Evolutionary conservation across 441 rosid genomes (phyloP), one percentile per base, ranked within the genome.

Genomic region (Monsonia emarginata): DNA sequence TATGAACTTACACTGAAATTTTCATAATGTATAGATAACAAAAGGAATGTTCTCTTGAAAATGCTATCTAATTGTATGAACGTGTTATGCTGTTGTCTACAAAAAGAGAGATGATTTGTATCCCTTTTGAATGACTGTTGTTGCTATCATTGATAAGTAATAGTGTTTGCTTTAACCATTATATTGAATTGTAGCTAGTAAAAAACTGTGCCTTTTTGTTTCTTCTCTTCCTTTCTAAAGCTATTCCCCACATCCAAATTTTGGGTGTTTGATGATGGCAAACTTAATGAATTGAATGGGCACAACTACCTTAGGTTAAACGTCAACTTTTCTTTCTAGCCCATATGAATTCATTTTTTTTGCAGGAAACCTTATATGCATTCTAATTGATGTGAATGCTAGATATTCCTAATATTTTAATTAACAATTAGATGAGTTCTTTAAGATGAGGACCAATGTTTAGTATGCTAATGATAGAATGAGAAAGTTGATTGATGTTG

Each of bases 401-500:
- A 13, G 7, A 34, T 22, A 9, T 22, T 54, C 22, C 27, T 54
- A n/a, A n/a, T n/a, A 54, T 50, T 22, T 1, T 24, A 56, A 26
- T 56, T 56, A 25, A 6, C 31, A 56, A 56, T 24, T 26, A 56
- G 16, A 56, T 13, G 16, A 11, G 31, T 25, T 30, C 6, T 54
- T 54, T 22, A 54, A 52, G 58, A 5, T 22, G 14, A 52, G 58
- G 27, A 25, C 60, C 13, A 6, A 9, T 22, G 30, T 25, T 56
- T 56, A 32, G 61, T 11, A 54, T 54, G 60, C 60, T 54, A 54
- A 54, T 54, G 60, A 54, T 54, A 54, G 9, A 54, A 25, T 54
- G 28, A 54, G 28, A 54, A 8, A 54, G 30, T 54, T 5, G 14
- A 54, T 54, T 10, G 26, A 24, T 56, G 25, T 56, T 56, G 8